phyloP scores from a whole-genome alignment of 2,329 filamentous ascomycete species.

The Massarina eburnea region DNA sequence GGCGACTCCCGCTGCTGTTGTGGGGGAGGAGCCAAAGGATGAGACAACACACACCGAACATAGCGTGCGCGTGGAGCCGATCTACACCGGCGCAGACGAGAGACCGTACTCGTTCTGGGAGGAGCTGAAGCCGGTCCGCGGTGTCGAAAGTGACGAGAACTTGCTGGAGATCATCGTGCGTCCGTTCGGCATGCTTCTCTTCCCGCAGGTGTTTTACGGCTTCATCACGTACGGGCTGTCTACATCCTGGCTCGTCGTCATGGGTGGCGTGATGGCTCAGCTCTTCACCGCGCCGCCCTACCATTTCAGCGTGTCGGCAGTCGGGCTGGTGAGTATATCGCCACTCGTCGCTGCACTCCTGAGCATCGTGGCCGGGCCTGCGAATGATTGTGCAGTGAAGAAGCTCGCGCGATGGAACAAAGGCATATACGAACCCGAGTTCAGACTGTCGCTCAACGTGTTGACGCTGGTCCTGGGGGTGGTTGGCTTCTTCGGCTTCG shows the following conservation, averaged over 20 bases:
- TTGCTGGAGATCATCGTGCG: constrained; percentile 28
- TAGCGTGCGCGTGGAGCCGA: constrained; percentile 6
- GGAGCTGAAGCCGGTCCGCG: constrained; percentile 17
- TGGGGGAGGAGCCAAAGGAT: constrained; percentile 17
- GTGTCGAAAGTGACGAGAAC: constrained; percentile 22
- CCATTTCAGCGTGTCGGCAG: constrained; percentile 25
- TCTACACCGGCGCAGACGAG: constrained; percentile 24
- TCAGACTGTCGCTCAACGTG: constrained; percentile 76
- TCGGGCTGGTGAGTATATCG: constrained; percentile 26
- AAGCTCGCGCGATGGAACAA: constrained; percentile 71
- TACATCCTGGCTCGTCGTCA: constrained; percentile 29
- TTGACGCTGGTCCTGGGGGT: constrained; percentile 76
- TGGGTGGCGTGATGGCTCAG: constrained; percentile 26
- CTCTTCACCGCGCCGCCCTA: constrained; percentile 33
- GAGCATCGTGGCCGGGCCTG: constrained; percentile 72
- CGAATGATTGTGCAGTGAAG: constrained; percentile 72
- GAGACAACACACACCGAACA: constrained; percentile 8
- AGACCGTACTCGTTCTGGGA: constrained; percentile 25
- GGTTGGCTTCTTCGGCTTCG: constrained; percentile 83
- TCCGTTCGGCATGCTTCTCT: constrained; percentile 35
- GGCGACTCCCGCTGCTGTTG: background rate
- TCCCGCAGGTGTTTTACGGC: constrained; percentile 29
- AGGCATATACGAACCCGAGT: constrained; percentile 87
- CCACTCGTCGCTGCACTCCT: constrained; percentile 78
- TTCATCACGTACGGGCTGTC: constrained; percentile 28